Conservation (phyloP, 169 alveolate genomes). For the Plasmodium malariae region DNA sequence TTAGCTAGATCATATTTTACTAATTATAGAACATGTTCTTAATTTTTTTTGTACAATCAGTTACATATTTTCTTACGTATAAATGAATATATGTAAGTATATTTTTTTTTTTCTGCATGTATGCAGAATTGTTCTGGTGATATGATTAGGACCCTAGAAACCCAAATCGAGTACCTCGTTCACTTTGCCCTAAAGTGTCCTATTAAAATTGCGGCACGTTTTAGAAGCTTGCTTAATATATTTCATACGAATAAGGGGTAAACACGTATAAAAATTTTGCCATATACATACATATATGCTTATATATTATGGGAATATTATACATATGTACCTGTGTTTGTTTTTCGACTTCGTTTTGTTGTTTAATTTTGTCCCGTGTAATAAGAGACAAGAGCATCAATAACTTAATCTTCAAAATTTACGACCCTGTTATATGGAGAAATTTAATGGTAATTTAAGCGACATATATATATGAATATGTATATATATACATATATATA, state of each 20-base stretch:
- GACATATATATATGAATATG: background rate
- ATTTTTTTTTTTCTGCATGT: background rate
- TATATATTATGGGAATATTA: background rate
- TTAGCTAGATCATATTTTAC: background rate
- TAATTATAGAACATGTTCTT: too few species aligned
- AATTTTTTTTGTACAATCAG: too few species aligned
- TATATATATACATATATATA: background rate
- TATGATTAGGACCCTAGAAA: slow-evolving; percentile 22
- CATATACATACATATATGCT: background rate
- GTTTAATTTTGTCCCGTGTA: background rate
- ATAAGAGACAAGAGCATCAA: slow-evolving; percentile 56
- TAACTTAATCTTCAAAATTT: slow-evolving; percentile 51
- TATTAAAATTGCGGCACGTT: slow-evolving; percentile 64
- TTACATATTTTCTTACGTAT: too few species aligned
- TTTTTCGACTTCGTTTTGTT: background rate
- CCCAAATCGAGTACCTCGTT: slow-evolving; percentile 59
- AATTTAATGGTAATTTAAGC: slow-evolving; percentile 49
- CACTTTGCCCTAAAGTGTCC: slow-evolving; percentile 63
- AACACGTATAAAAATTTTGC: background rate
- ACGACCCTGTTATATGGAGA: slow-evolving; percentile 74
- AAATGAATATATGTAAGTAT: too few species aligned
- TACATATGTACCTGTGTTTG: background rate
- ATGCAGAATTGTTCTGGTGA: slow-evolving; percentile 47
- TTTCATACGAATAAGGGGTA: slow-evolving; percentile 77
- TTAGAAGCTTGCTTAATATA: slow-evolving; percentile 30